A percentile compares a stretch with the other conserved stretches of the same genome.
Evolutionary conservation across 1,284 basidiomycete species (phyloP).

Genomic region (Peniophora sp.): DNA sequence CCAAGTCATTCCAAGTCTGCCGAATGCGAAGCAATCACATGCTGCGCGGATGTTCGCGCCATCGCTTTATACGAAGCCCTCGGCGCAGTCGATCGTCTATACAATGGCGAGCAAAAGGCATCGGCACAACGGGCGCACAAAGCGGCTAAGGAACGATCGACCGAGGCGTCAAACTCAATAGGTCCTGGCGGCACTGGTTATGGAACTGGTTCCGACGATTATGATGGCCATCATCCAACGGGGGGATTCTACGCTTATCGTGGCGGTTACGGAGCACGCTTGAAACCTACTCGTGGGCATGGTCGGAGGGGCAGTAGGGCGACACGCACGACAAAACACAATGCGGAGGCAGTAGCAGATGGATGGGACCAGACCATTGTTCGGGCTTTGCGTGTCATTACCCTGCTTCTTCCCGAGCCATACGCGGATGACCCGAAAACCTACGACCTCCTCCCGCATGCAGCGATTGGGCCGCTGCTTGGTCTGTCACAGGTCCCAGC

Average conservation of each 20-base stretch:
- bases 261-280: not conserved
- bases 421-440: conserved; percentile 31
- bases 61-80: conserved; percentile 42
- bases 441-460: conserved; percentile 43
- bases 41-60: conserved; percentile 39
- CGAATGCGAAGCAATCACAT: conserved; percentile 28
- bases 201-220: conserved; percentile 13
- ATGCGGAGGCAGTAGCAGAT: conserved; percentile 1
- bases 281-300: conserved; percentile 1
- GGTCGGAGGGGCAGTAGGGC: conserved; percentile 8
- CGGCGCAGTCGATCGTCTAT: conserved; percentile 38
- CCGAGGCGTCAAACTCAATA: conserved; percentile 19
- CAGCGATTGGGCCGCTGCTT: conserved; percentile 32
- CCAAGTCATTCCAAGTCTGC: conserved; percentile 18
- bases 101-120: conserved; percentile 30
- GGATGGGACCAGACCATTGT: conserved; percentile 35
- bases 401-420: conserved; percentile 34
- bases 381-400: conserved; percentile 30
- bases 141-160: conserved; percentile 19
- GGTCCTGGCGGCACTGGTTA: conserved; percentile 49
- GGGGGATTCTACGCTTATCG: not conserved
- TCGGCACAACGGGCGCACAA: conserved; percentile 29
- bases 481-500: conserved; percentile 38
- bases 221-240: not conserved
- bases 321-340: not conserved